Evolutionary conservation across 495 filamentous ascomycete genomes (phyloP), one percentile per base, ranked within the genome.

Genomic region (Penicillium psychrofluorescens): DNA sequence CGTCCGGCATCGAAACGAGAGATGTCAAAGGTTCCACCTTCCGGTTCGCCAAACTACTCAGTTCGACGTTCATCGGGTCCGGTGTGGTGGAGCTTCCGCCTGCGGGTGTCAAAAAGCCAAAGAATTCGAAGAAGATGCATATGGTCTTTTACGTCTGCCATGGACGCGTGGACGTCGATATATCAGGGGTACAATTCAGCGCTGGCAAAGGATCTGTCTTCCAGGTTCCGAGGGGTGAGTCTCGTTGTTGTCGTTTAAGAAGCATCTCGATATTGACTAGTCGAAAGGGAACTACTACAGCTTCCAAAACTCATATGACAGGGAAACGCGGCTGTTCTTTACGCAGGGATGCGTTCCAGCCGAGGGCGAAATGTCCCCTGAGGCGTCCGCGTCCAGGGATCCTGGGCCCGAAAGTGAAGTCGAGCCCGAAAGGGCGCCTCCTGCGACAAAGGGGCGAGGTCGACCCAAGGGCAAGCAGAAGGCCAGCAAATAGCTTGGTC

Each of bases 121-220:
- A 97, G 72, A 95, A 95, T 54, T 82, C 84, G 5, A 77, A 91
- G 41, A 88, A 84, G 63, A 95, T 95, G 84, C 89, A 95, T 50
- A 87, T 97, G 83, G 83, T 85, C 1, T 96, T 98, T 58, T 96
- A 92, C 60, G 84, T 98, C 29, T 79, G 85, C 45, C 62, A 72
- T 14, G 92, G 92, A 7, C 76, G 80, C 38, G 88, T 95, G 31
- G 82, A 79, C 38, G 78, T 97, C 10, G 85, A 85, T 48, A 66
- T 75, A 8, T 71, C 70, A 1, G 83, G 84, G n/a, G 86, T 80
- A n/a, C 71, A 72, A 49, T 96, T 95, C 58, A 76, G 81, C 46
- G 86, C 95, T 45, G 77, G 83, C 10, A 86, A 86, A 53, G 90
- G 90, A 28, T 89, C 90, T 28, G 82, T 92, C 51, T 96, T 86